Percentiles rank a stretch among this genome's conserved stretches.
These are phyloP conservation scores for Amniculicola lignicola DNA, from an alignment of 495 filamentous ascomycete genomes.

Conservation along the genomic window DNA sequence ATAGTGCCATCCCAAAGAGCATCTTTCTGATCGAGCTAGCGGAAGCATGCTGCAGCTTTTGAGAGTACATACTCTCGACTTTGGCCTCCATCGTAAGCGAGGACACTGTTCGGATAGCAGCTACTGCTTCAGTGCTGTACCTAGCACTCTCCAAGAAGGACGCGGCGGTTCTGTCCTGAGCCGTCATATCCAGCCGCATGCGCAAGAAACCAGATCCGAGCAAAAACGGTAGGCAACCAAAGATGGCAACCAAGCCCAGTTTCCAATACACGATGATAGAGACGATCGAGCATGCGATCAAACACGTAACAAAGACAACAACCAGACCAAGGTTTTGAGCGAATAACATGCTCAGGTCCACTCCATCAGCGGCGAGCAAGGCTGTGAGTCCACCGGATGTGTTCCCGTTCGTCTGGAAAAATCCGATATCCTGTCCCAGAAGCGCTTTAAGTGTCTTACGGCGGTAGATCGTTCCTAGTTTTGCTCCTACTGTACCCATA, in stretches of 20 bases:
- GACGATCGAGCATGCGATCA: slow-evolving; percentile 32
- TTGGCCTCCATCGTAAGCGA: slow-evolving; percentile 46
- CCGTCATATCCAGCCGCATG: slow-evolving; percentile 43
- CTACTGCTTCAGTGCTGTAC: slow-evolving; percentile 52
- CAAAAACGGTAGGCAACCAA: slow-evolving; percentile 34
- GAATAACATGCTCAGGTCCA: slow-evolving; percentile 32
- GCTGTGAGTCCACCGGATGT: slow-evolving; percentile 7
- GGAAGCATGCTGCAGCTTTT: slow-evolving; percentile 1
- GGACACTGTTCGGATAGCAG: slow-evolving; percentile 54
- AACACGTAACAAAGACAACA: slow-evolving; percentile 31
- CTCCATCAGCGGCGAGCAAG: slow-evolving; percentile 52
- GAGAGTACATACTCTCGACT: slow-evolving; percentile 11
- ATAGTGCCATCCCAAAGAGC: slow-evolving; percentile 64
- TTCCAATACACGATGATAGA: slow-evolving; percentile 37
- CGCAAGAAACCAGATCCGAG: slow-evolving; percentile 40
- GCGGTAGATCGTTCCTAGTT: slow-evolving; percentile 6
- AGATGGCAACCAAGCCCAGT: slow-evolving; percentile 38
- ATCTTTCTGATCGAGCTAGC: slow-evolving; percentile 38
- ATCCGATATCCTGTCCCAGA: slow-evolving; percentile 7
- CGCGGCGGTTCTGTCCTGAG: slow-evolving; percentile 33
- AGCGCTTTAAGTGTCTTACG: not conserved
- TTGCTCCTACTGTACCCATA: slow-evolving; percentile 28
- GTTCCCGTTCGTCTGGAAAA: slow-evolving; percentile 7
- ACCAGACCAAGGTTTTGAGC: slow-evolving; percentile 34
- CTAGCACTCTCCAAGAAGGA: slow-evolving; percentile 34